Base-by-base conservation (phyloP, 495 filamentous ascomycete genomes). In the Bryoglossum gracile region DNA sequence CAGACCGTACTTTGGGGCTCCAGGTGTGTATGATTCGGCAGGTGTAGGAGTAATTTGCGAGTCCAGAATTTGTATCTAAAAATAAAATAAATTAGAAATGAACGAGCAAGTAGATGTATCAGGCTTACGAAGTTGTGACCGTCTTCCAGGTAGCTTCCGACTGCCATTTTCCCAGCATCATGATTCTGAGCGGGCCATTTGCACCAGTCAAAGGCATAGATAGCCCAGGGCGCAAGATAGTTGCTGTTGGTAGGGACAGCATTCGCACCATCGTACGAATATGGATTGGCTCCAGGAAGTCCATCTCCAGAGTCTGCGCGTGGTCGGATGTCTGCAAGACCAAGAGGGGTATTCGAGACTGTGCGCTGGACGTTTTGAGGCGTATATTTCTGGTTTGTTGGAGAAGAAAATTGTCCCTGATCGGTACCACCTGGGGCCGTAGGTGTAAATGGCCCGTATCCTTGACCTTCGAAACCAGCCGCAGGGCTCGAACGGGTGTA, bases 121-220 rank as follows among this genome's bases (percentile, higher is more conserved):
- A 3, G 14, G 63, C 82, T 63, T 72, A 95, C 90, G 71, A 87
- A 97, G 58, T 99, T 99, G 62, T 97, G 94, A 8, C 88, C 89
- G 65, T 99, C 92, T 68, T 99, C 92, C 43, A 96, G 65, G 59
- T 96, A 97, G 70, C 94, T 97, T 48, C 91, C 92, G 38, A 97
- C 73, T 3, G 92, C 92, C 55, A 99, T 76, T 61, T 96, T 97
- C 18, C 92, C 92, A 8, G 87, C 88, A 33, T 82, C 77, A 43
- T 81, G 81, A 24, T 77, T 78, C 30, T 83, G 77, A 1, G 90
- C 80, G n/a, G 83, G 77, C 94, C 94, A 99, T 68, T 97, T 97
- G 66, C 92, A 99, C 94, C 94, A 99, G 70, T 99, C 94, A 53
- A 94, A 86, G 8, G 94, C 90, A 65, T 95, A 97, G 32, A 94